These are phyloP conservation scores for Fusarium sp. DNA, from an alignment of 2,329 filamentous ascomycete genomes.

Conservation along the genomic window DNA sequence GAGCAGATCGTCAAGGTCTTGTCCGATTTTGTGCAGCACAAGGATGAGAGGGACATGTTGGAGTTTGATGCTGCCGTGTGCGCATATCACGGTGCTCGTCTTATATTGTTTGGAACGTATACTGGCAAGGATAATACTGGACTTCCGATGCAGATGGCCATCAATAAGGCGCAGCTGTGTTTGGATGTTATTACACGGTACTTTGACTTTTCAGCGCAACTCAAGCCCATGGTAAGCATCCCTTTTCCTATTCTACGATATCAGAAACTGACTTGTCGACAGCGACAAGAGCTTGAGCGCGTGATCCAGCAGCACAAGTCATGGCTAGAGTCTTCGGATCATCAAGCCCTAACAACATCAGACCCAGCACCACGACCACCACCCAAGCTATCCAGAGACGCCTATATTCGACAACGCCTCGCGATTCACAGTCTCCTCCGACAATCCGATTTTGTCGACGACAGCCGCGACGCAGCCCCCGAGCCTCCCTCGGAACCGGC, in stretches of 20 bases:
- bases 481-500: conserved; percentile 33
- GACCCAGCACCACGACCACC: conserved; percentile 18
- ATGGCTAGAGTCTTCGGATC: conserved; percentile 42
- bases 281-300: conserved; percentile 45
- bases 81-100: conserved; percentile 55
- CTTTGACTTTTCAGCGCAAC: conserved; percentile 45
- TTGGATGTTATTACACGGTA: conserved; percentile 42
- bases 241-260: rapidly evolving
- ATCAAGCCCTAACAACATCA: conserved; percentile 23
- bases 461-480: conserved; percentile 50
- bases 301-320: conserved; percentile 41
- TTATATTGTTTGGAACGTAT: conserved; percentile 51
- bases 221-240: conserved; percentile 40
- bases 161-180: conserved; percentile 42
- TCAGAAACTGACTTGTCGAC: background rate
- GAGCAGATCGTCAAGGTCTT: conserved; percentile 51
- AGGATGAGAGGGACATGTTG: conserved; percentile 45
- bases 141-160: conserved; percentile 43
- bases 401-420: conserved; percentile 46
- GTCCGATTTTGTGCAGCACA: conserved; percentile 50
- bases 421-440: conserved; percentile 55
- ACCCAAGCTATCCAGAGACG: conserved; percentile 37
- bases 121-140: conserved; percentile 42
- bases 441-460: conserved; percentile 55
- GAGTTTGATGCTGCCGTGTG: conserved; percentile 58